Evolutionary conservation across 1,139 yeast genomes (phyloP).

Genomic region (Lodderomyces margitis): DNA sequence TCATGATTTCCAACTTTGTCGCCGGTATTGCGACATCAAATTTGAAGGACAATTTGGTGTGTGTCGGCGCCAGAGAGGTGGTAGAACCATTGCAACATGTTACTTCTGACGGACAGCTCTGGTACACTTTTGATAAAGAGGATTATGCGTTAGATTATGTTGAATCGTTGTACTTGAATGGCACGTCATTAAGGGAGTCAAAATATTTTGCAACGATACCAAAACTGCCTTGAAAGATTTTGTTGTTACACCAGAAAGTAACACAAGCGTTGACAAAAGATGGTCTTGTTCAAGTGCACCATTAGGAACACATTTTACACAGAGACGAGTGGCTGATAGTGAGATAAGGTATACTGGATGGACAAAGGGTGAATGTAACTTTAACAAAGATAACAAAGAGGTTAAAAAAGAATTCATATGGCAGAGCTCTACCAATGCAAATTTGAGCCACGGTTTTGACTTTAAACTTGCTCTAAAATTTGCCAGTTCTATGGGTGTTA

Average conservation of each 20-base stretch:
- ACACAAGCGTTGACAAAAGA: neutral
- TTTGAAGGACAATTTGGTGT: neutral
- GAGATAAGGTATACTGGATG: neutral
- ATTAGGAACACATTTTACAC: constrained; percentile 4
- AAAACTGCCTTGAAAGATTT: neutral
- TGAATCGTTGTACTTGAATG: constrained; percentile 1
- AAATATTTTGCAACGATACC: neutral
- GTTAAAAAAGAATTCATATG: neutral
- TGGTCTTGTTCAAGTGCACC: constrained; percentile 4
- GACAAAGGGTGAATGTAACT: neutral
- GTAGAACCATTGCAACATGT: neutral
- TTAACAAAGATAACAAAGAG: neutral
- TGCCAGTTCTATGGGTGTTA: neutral
- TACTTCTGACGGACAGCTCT: neutral
- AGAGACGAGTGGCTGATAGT: neutral
- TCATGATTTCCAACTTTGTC: neutral
- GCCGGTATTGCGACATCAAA: neutral
- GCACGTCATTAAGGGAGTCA: neutral
- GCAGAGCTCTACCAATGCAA: neutral
- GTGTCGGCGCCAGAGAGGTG: neutral
- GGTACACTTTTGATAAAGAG: neutral
- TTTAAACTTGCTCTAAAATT: neutral
- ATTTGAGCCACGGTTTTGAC: neutral
- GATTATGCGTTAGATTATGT: constrained; percentile 2
- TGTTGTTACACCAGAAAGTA: neutral